Conservation (phyloP, 23 red algal genomes). For the Gracilaria domingensis region DNA sequence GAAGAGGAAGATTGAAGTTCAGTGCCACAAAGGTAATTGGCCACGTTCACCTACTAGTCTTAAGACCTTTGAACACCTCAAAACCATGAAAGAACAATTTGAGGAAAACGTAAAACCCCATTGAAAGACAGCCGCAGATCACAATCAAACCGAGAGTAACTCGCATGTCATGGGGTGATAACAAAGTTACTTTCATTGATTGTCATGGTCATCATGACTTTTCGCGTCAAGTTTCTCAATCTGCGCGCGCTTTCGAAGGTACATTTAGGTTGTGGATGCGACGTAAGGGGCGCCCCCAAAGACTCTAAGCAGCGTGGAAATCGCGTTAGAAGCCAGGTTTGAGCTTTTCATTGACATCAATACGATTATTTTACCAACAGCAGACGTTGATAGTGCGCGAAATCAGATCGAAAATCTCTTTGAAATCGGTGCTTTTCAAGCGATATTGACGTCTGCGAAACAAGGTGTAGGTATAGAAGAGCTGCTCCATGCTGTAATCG, state of each 20-base stretch:
- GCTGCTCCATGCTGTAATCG: slow-evolving; percentile 78
- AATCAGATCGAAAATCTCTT: slow-evolving; percentile 72
- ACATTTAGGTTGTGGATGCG: slow-evolving; percentile 90
- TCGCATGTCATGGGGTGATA: slow-evolving; percentile 70
- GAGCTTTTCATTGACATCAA: slow-evolving; percentile 86
- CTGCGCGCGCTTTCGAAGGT: slow-evolving; percentile 79
- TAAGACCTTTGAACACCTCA: no score
- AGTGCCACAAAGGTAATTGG: no score
- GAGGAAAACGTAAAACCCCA: slow-evolving; percentile 23
- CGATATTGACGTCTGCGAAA: slow-evolving; percentile 86
- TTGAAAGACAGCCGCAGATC: slow-evolving; percentile 90
- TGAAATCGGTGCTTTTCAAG: slow-evolving; percentile 54
- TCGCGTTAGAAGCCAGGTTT: slow-evolving; percentile 72
- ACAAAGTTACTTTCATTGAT: slow-evolving; percentile 86
- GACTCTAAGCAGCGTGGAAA: slow-evolving; percentile 80
- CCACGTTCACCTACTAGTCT: no score
- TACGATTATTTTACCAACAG: slow-evolving; percentile 90
- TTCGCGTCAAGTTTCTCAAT: slow-evolving; percentile 85
- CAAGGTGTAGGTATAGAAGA: slow-evolving; percentile 71
- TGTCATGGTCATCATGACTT: slow-evolving; percentile 97
- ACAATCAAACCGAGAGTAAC: slow-evolving; percentile 89
- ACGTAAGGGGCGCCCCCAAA: slow-evolving; percentile 85
- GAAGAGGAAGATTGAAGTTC: no score
- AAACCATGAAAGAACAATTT: no score
- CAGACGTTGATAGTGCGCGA: slow-evolving; percentile 49